Evolutionary conservation across 2,329 filamentous ascomycete species (phyloP).

Genomic region (Venturia pyrina): DNA sequence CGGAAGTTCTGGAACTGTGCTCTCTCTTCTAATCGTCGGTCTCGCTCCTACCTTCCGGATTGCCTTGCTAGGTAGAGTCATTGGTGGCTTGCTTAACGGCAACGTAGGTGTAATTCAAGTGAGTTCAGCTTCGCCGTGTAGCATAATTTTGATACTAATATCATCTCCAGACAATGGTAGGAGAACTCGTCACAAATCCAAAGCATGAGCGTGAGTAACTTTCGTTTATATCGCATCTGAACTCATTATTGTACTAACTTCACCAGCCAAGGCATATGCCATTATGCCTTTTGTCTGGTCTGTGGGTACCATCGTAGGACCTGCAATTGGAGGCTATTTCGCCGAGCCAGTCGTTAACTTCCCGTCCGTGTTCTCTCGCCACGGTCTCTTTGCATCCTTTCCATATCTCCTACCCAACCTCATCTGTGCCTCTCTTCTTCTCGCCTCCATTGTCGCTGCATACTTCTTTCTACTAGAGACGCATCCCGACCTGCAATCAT

Average conservation of each 20-base stretch:
- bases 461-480: conserved; percentile 79
- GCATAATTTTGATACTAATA: background rate
- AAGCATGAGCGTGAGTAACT: conserved; percentile 68
- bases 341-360: conserved; percentile 68
- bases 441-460: conserved; percentile 71
- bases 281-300: conserved; percentile 95
- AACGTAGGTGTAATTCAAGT: conserved; percentile 70
- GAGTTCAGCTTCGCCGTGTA: background rate
- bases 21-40: conserved; percentile 74
- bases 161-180: conserved; percentile 69
- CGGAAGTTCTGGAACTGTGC: conserved; percentile 64
- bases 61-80: conserved; percentile 62
- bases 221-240: background rate
- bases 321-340: conserved; percentile 79
- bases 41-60: conserved; percentile 77
- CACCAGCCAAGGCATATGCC: conserved; percentile 66
- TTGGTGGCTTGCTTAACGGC: conserved; percentile 79
- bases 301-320: conserved; percentile 76
- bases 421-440: conserved; percentile 65
- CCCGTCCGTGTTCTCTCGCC: conserved; percentile 56
- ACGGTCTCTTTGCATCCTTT: conserved; percentile 63
- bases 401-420: conserved; percentile 87
- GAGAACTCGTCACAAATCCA: conserved; percentile 71
- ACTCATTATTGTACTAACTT: conserved; percentile 11
- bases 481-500: conserved; percentile 68